Percentiles rank a stretch among this genome's conserved stretches.
These are phyloP conservation scores for Herpetomonas muscarum DNA, from an alignment of 208 protist genomes.

Conservation along the genomic window DNA sequence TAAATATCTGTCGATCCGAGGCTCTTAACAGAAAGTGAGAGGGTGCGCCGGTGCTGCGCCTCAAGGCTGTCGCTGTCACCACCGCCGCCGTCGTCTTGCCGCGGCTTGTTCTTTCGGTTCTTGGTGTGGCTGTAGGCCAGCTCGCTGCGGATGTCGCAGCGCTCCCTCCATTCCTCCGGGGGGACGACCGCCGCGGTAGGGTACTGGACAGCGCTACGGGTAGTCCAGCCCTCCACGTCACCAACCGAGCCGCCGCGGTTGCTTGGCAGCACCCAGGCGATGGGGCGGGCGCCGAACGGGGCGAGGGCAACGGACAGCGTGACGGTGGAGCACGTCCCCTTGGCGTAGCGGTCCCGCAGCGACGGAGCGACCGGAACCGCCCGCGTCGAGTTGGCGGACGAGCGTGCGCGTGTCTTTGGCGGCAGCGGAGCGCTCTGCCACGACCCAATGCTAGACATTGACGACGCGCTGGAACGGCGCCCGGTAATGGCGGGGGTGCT, in stretches of 20 bases:
- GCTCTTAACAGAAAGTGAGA: too few species aligned
- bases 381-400: neutral
- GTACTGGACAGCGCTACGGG: neutral
- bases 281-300: constrained; percentile 46
- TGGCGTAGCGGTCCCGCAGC: constrained; percentile 9
- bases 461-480: neutral
- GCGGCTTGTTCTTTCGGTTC: neutral
- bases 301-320: constrained; percentile 19
- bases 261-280: constrained; percentile 40
- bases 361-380: constrained; percentile 1
- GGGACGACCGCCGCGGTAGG: neutral
- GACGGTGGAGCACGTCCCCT: neutral
- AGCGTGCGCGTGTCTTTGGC: neutral
- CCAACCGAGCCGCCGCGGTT: too few species aligned
- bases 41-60: too few species aligned
- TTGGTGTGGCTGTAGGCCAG: neutral
- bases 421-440: neutral
- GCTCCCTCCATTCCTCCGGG: neutral
- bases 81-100: neutral
- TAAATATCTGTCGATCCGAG: too few species aligned
- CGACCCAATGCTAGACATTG: neutral
- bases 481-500: too few species aligned
- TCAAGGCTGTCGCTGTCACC: too few species aligned
- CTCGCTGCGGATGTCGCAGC: neutral
- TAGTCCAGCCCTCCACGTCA: neutral